Base-by-base conservation (phyloP, 495 filamentous ascomycete genomes). In the Letharia lupina region DNA sequence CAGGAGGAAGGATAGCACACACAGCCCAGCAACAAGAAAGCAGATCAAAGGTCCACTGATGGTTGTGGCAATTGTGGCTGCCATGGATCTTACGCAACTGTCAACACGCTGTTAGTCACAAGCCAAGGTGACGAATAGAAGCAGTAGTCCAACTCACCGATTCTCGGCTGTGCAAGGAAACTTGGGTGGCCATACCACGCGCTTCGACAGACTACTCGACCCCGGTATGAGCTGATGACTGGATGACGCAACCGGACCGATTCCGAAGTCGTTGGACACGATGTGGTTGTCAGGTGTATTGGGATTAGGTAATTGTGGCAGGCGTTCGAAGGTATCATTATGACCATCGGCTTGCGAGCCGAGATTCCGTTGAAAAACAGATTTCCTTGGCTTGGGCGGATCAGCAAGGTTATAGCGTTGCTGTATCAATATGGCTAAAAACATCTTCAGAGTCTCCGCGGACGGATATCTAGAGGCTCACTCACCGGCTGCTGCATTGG, bases 271-370 rank as follows among this genome's bases (percentile, higher is more conserved):
- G 18, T 61, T 61, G 59, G 42, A 61, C n/a, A 40, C 3, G 42
- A 61, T 61, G 28, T 44, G 39, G 5, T 61, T 61, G n/a, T 61
- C 39, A 28, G 39, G 39, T 44, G 59, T 61, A 31, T 61, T 4
- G 3, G 59, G 59, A 61, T 61, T 35, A 2, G 59, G 59, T 15
- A 61, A 5, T 16, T 61, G 59, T 15, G 39, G 58, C 5, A 15
- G 13, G 6, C 13, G 58, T 40, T 13, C 4, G 37, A 3, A 3
- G 37, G 20, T 1, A 40, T 15, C 2, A 2, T 6, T 28, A 1
- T 0, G 1, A 0, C 16, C 2, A 15, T 5, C 4, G 3, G 4
- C 9, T 60, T 41, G 35, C 40, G 28, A 54, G 50, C 47, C 47
- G n/a, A 23, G n/a, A 59, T 59, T 37, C 56, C 18, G 35, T 40